Conservation (phyloP, 768 basidiomycete genomes). For the Amanita rubescens region DNA sequence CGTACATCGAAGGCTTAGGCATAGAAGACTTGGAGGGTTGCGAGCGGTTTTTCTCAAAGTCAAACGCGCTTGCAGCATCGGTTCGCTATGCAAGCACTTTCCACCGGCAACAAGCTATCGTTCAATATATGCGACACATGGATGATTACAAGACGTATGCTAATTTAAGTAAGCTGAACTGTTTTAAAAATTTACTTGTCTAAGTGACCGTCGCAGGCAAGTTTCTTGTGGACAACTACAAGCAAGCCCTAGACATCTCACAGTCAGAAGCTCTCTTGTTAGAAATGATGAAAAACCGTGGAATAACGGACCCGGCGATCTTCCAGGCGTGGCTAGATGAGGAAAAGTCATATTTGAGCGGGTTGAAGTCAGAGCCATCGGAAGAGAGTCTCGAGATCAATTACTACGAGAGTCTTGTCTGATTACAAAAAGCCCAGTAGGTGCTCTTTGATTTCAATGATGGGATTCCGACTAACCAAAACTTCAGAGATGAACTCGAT, state of each 20-base stretch:
- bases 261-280: neutral
- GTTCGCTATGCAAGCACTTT: constrained; percentile 14
- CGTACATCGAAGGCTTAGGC: constrained; percentile 14
- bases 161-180: constrained; percentile 16
- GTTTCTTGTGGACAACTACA: constrained; percentile 20
- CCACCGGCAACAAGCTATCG: constrained; percentile 17
- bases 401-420: constrained; percentile 12
- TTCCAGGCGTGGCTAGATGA: constrained; percentile 18
- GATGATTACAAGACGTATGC: constrained; percentile 17
- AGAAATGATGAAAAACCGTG: constrained; percentile 1
- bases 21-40: constrained; percentile 16
- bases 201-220: constrained; percentile 4
- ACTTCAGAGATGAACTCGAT: no score
- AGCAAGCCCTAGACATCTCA: constrained; percentile 18
- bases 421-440: no score
- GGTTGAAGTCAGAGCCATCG: constrained; percentile 9
- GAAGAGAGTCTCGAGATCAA: constrained; percentile 14
- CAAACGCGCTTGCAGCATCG: constrained; percentile 16
- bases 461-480: neutral
- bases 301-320: neutral
- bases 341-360: constrained; percentile 13
- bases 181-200: neutral
- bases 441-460: no score
- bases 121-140: constrained; percentile 8
- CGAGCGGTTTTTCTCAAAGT: constrained; percentile 15